Conservation (phyloP, 371 early-diverging fungal species). For the Saksenaea vasiformis region DNA sequence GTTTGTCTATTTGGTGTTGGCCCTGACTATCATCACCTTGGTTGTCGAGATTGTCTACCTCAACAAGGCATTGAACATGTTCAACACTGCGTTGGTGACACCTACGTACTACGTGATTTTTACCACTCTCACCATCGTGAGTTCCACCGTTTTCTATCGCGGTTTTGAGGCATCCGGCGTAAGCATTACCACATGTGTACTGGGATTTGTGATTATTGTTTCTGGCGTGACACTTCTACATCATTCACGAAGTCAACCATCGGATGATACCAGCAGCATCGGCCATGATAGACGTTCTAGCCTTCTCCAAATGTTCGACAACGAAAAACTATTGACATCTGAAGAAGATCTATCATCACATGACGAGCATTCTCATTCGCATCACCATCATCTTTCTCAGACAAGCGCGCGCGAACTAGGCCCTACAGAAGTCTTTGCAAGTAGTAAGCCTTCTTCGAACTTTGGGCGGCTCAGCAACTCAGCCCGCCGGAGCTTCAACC, state of each 20-base stretch:
- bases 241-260: conserved; percentile 25
- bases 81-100: conserved; percentile 89
- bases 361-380: neutral
- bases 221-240: conserved; percentile 48
- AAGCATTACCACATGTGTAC: conserved; percentile 80
- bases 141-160: conserved; percentile 84
- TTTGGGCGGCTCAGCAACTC: neutral
- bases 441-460: neutral
- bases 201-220: conserved; percentile 90
- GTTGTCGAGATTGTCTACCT: conserved; percentile 92
- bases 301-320: conserved; percentile 27
- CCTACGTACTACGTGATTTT: conserved; percentile 94
- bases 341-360: conserved; percentile 12
- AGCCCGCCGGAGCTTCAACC: neutral
- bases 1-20: conserved; percentile 83
- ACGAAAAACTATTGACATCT: conserved; percentile 7
- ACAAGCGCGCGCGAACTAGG: conserved; percentile 21
- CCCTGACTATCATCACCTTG: conserved; percentile 74
- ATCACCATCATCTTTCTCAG: neutral
- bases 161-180: conserved; percentile 78
- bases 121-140: conserved; percentile 89
- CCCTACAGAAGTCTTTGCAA: conserved; percentile 8
- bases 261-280: neutral
- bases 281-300: conserved; percentile 7
- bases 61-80: conserved; percentile 93